Conservation (phyloP, 371 early-diverging fungal genomes). For the Mortierella sp. region DNA sequence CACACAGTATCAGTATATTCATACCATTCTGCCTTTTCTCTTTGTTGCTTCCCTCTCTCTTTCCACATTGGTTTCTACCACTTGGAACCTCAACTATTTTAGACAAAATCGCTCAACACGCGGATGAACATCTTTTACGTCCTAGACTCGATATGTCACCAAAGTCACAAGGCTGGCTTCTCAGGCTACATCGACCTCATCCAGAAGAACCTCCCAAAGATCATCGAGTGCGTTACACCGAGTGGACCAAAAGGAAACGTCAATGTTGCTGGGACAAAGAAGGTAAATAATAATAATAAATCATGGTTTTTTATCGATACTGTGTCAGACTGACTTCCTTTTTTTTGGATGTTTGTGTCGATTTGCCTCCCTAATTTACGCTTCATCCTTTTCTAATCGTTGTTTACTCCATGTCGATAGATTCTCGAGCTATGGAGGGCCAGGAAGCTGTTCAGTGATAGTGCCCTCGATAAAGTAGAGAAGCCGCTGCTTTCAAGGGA, state of each 20-base stretch:
- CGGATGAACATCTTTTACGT: conserved; percentile 83
- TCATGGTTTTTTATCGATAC: background rate
- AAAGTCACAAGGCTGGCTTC: conserved; percentile 67
- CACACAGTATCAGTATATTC: background rate
- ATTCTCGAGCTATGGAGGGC: conserved; percentile 42
- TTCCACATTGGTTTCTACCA: background rate
- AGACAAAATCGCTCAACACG: conserved; percentile 71
- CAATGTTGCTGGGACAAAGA: conserved; percentile 77
- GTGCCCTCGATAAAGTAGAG: conserved; percentile 63
- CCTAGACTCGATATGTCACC: conserved; percentile 76
- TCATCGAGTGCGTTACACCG: conserved; percentile 73
- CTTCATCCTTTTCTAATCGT: background rate
- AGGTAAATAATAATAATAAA: conserved; percentile 58
- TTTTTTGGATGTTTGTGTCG: background rate
- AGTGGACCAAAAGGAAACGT: conserved; percentile 75
- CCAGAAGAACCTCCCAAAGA: conserved; percentile 65
- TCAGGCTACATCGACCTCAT: conserved; percentile 73
- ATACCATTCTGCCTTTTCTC: background rate
- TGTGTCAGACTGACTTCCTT: too few species aligned
- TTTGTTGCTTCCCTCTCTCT: background rate
- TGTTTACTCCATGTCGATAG: conserved; percentile 10
- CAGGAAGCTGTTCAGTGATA: conserved; percentile 54
- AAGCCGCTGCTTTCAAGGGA: conserved; percentile 63
- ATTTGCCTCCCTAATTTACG: background rate
- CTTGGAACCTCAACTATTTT: too few species aligned